Percentiles rank a stretch among this genome's conserved stretches.
Evolutionary conservation across 192 early-diverging fungal genomes (phyloP).

Genomic region (Backusella sp.): DNA sequence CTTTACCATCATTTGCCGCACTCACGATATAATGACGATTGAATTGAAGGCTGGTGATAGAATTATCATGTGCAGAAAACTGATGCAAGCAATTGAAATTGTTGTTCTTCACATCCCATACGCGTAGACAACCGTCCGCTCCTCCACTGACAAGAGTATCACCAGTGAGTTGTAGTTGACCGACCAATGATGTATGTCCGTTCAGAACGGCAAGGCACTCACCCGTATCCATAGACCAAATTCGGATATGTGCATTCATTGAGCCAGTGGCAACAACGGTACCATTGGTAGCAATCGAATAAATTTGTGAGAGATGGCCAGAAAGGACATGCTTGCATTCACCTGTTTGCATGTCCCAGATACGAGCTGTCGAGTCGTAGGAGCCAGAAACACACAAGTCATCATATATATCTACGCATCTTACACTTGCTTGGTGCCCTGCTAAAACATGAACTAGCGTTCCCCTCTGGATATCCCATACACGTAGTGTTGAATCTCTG

Average conservation of each 20-base stretch:
- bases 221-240: conserved; percentile 88
- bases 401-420: conserved; percentile 85
- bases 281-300: conserved; percentile 87
- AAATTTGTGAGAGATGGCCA: conserved; percentile 93
- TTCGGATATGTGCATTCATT: conserved; percentile 86
- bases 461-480: conserved; percentile 77
- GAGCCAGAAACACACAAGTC: conserved; percentile 85
- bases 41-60: conserved; percentile 97
- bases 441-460: conserved; percentile 69
- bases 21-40: conserved; percentile 87
- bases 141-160: conserved; percentile 86
- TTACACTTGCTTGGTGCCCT: conserved; percentile 88
- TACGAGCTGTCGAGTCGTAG: conserved; percentile 88
- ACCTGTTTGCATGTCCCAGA: conserved; percentile 85
- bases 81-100: conserved; percentile 55
- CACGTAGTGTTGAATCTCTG: conserved; percentile 86
- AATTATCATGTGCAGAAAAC: conserved; percentile 70
- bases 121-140: conserved; percentile 89
- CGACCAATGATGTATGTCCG: conserved; percentile 92
- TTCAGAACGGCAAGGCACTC: conserved; percentile 75
- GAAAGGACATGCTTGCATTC: conserved; percentile 66
- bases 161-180: conserved; percentile 56
- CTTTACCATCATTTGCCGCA: conserved; percentile 84
- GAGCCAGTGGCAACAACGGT: conserved; percentile 87
- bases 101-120: conserved; percentile 74